Evolutionary conservation across 2,329 filamentous ascomycete species (phyloP).

Genomic region (Zasmidium angulare): DNA sequence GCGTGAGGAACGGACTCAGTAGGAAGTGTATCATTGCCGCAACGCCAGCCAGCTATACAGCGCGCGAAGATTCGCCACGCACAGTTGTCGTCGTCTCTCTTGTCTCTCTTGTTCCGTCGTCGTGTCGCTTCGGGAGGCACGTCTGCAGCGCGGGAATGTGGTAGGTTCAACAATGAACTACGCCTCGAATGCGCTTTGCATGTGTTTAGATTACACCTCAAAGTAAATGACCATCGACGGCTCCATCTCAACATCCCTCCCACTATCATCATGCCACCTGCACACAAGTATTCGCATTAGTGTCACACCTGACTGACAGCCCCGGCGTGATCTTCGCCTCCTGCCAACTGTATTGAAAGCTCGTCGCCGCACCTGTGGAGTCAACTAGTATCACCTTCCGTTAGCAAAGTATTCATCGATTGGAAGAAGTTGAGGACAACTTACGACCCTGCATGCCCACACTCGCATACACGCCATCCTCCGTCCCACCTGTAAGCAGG

Average conservation of each 20-base stretch:
- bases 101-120: too few species aligned
- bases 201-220: not conserved
- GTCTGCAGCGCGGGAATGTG: too few species aligned
- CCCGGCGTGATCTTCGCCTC: slow-evolving; percentile 18
- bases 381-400: too few species aligned
- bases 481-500: slow-evolving; percentile 24
- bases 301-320: slow-evolving; percentile 28
- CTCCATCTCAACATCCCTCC: not conserved
- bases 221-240: not conserved
- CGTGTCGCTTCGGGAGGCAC: too few species aligned
- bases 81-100: too few species aligned
- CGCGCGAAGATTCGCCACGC: too few species aligned
- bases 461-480: slow-evolving; percentile 23
- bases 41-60: too few species aligned
- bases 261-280: not conserved
- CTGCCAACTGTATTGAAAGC: slow-evolving; percentile 20
- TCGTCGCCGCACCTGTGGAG: slow-evolving; percentile 3
- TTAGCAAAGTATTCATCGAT: too few species aligned
- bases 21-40: too few species aligned
- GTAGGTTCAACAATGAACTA: too few species aligned
- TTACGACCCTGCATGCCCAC: slow-evolving; percentile 34
- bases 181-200: not conserved
- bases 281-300: slow-evolving; percentile 19
- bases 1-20: too few species aligned
- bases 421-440: slow-evolving; percentile 12